phyloP scores from a whole-genome alignment of 257 asterid species.

The Solanum ossicruentum region DNA sequence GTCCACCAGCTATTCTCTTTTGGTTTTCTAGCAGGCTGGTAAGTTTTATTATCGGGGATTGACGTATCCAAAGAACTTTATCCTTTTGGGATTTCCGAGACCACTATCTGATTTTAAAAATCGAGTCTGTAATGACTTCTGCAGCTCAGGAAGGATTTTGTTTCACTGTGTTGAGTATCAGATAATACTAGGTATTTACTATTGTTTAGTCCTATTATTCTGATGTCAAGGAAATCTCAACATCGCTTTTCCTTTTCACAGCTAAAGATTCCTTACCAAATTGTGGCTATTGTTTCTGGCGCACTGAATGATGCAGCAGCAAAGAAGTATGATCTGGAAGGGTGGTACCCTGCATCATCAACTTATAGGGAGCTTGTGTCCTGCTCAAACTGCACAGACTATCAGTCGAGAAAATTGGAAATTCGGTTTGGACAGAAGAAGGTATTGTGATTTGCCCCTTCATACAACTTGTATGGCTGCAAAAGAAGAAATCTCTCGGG shows the following conservation, averaged over 20 bases:
- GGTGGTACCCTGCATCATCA: constrained; percentile 89
- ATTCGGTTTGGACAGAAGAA: constrained; percentile 85
- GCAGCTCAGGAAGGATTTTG: neutral
- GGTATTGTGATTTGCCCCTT: constrained; percentile 18
- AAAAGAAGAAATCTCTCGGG: neutral
- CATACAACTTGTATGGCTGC: neutral
- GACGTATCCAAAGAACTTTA: neutral
- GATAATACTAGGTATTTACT: neutral
- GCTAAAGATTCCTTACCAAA: constrained; percentile 76
- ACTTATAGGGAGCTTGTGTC: constrained; percentile 82
- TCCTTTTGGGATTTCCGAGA: neutral
- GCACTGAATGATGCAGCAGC: constrained; percentile 97
- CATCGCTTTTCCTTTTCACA: constrained; percentile 9
- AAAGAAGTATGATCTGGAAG: constrained; percentile 89
- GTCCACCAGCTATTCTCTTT: neutral
- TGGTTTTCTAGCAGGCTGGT: neutral
- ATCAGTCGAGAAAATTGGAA: constrained; percentile 81
- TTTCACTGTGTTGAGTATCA: neutral
- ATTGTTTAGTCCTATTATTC: neutral
- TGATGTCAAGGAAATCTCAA: neutral
- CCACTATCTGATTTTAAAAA: neutral
- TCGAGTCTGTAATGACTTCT: neutral
- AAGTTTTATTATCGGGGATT: neutral
- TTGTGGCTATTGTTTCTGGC: constrained; percentile 83
- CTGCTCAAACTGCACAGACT: constrained; percentile 92